Evolutionary conservation across 352 stramenopile species (phyloP).

Genomic region (Albugo candida): DNA sequence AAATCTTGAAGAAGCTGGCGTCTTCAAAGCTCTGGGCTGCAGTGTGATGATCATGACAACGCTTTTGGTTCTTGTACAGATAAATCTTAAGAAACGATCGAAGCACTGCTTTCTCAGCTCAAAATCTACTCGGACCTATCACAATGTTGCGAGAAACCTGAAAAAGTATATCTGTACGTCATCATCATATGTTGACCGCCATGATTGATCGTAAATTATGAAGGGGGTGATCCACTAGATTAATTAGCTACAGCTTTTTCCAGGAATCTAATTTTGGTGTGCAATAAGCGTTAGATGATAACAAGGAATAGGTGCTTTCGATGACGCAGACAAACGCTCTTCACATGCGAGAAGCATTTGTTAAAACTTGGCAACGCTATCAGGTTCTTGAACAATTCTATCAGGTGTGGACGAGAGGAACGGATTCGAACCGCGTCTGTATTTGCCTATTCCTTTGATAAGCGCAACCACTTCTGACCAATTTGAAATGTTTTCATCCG

Average conservation of each 20-base stretch:
- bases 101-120: constrained; percentile 18
- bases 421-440: constrained; percentile 42
- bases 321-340: too few relatives aligned
- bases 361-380: too few relatives aligned
- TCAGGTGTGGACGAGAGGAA: constrained; percentile 19
- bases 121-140: constrained; percentile 22
- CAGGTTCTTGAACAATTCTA: constrained; percentile 17
- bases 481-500: constrained; percentile 15
- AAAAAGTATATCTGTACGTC: constrained; percentile 58
- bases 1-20: constrained; percentile 48
- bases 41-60: constrained; percentile 29
- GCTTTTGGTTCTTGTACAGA: constrained; percentile 55
- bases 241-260: constrained; percentile 47
- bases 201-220: constrained; percentile 43
- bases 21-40: constrained; percentile 57
- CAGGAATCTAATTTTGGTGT: constrained; percentile 58
- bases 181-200: constrained; percentile 54
- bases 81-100: constrained; percentile 54
- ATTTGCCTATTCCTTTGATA: constrained; percentile 69
- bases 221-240: constrained; percentile 26
- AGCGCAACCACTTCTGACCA: constrained; percentile 40
- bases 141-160: constrained; percentile 65
- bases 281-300: too few relatives aligned
- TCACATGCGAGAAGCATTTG: too few relatives aligned
- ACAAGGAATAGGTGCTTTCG: too few relatives aligned